Conservation (phyloP, 495 filamentous ascomycete genomes). For the Oidiodendron maius region DNA sequence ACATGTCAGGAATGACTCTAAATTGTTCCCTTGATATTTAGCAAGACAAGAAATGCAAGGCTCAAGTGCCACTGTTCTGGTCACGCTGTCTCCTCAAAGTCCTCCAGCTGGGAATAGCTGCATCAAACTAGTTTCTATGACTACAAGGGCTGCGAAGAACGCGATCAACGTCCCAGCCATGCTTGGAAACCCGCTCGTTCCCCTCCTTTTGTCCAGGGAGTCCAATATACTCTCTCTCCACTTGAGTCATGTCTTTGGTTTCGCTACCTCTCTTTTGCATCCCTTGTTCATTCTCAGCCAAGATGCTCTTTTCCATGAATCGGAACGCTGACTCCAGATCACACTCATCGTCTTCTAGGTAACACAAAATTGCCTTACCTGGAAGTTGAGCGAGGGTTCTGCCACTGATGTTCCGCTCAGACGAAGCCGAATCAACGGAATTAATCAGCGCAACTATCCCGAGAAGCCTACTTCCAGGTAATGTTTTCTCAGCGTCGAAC, state of each 20-base stretch:
- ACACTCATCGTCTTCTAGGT: slow-evolving; percentile 12
- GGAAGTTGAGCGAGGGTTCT: slow-evolving; percentile 16
- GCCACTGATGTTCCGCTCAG: slow-evolving; percentile 11
- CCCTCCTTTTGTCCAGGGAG: slow-evolving; percentile 6
- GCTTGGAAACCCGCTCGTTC: background rate
- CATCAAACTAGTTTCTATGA: background rate
- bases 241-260: background rate
- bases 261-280: background rate
- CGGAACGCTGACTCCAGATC: slow-evolving; percentile 11
- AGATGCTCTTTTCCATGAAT: slow-evolving; percentile 9
- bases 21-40: no score
- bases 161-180: background rate
- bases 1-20: no score
- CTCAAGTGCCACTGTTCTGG: background rate
- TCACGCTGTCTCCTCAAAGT: background rate
- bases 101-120: background rate
- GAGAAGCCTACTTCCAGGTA: slow-evolving; percentile 7
- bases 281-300: slow-evolving; percentile 5
- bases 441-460: slow-evolving; percentile 5
- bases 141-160: background rate
- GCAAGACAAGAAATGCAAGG: background rate
- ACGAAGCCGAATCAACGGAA: background rate
- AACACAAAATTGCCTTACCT: slow-evolving; percentile 13
- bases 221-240: background rate
- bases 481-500: background rate